Percentiles rank a stretch among this genome's conserved stretches.
These are phyloP conservation scores for Dryas octopetala DNA, from an alignment of 306 rosid species.

Conservation along the genomic window DNA sequence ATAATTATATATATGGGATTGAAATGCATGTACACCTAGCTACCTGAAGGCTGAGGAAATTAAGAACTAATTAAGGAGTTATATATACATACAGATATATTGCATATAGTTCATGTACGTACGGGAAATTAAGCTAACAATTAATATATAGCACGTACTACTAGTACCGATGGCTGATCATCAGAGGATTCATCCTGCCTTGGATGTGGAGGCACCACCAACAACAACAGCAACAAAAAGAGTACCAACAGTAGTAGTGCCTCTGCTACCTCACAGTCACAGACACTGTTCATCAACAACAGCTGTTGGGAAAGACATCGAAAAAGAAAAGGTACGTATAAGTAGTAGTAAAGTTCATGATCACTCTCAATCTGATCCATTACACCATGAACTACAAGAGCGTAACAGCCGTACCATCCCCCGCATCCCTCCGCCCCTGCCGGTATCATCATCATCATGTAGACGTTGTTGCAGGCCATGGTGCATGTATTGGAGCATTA, in stretches of 20 bases:
- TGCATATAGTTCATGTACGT: too few relatives aligned
- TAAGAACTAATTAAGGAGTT: too few relatives aligned
- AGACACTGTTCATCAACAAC: constrained; percentile 2
- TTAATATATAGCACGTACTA: too few relatives aligned
- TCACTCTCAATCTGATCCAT: constrained; percentile 16
- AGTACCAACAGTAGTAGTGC: neutral
- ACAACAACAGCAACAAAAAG: constrained; percentile 12
- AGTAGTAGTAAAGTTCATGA: constrained; percentile 20
- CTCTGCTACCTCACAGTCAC: neutral
- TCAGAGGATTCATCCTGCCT: constrained; percentile 67
- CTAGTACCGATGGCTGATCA: constrained; percentile 51
- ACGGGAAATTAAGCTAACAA: too few relatives aligned
- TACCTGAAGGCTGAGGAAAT: too few relatives aligned
- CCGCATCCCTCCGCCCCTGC: too few relatives aligned
- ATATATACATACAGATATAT: too few relatives aligned
- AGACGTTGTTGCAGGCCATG: constrained; percentile 41
- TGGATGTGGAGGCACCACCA: constrained; percentile 45
- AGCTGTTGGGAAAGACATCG: neutral
- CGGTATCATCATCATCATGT: neutral
- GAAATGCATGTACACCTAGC: too few relatives aligned
- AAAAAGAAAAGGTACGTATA: constrained; percentile 32
- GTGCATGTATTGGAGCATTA: constrained; percentile 63
- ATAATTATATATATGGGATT: too few relatives aligned
- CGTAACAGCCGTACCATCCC: constrained; percentile 23
- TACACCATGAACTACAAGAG: neutral